These are phyloP conservation scores for Neotropicomus parvogracilis DNA, from an alignment of 1,284 basidiomycete species.

Conservation along the genomic window DNA sequence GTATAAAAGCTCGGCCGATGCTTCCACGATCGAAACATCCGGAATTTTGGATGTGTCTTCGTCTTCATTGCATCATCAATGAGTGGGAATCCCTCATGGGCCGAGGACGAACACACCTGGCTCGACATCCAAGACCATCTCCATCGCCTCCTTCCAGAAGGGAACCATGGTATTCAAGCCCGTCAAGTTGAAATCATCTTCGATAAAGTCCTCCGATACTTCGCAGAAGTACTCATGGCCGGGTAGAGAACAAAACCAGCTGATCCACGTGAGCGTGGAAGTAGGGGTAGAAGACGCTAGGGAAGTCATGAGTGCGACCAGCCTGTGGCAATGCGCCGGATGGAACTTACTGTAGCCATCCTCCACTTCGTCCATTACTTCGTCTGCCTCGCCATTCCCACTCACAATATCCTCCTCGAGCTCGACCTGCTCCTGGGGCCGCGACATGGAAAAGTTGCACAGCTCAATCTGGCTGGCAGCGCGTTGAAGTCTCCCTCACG, in stretches of 20 bases:
- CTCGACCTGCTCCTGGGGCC: constrained; percentile 43
- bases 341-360: constrained; percentile 66
- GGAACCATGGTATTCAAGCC: constrained; percentile 93
- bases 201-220: constrained; percentile 98
- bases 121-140: constrained; percentile 99
- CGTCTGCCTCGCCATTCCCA: constrained; percentile 55
- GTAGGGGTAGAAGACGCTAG: constrained; percentile 80
- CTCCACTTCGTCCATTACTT: constrained; percentile 66
- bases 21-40: constrained; percentile 97
- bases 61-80: constrained; percentile 44
- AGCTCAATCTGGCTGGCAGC: constrained; percentile 21
- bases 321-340: constrained; percentile 7
- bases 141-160: constrained; percentile 99
- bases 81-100: constrained; percentile 14
- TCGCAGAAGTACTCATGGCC: constrained; percentile 99
- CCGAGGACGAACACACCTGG: constrained; percentile 65
- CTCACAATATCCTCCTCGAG: constrained; percentile 51
- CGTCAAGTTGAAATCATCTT: constrained; percentile 99
- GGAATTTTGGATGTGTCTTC: constrained; percentile 92
- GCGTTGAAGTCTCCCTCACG: constrained; percentile 13
- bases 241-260: constrained; percentile 97
- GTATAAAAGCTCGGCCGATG: constrained; percentile 95
- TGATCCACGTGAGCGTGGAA: constrained; percentile 91
- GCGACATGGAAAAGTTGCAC: constrained; percentile 44
- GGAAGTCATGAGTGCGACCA: constrained; percentile 16